phyloP scores from a whole-genome alignment of 2,329 filamentous ascomycete species.

The Podosphaera fusca region DNA sequence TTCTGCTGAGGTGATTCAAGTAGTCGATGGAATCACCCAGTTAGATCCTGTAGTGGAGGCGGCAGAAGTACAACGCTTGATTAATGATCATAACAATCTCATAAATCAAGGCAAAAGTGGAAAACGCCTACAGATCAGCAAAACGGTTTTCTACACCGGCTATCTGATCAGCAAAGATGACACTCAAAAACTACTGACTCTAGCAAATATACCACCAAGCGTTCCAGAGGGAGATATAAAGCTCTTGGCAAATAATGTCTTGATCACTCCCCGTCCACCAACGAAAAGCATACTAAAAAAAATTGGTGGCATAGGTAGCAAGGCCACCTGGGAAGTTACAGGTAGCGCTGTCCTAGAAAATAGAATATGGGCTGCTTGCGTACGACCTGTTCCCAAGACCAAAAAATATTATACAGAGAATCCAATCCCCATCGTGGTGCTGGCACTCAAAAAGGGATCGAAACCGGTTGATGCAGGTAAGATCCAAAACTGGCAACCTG shows the following conservation, averaged over 20 bases:
- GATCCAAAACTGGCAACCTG: slow-evolving; percentile 65
- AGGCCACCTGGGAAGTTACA: slow-evolving; percentile 63
- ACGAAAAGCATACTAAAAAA: slow-evolving; percentile 52
- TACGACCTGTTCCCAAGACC: slow-evolving; percentile 46
- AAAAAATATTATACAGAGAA: slow-evolving; percentile 61
- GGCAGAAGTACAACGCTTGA: slow-evolving; percentile 66
- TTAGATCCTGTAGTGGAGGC: slow-evolving; percentile 62
- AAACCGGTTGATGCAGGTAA: slow-evolving; percentile 58
- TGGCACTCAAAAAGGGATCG: slow-evolving; percentile 54
- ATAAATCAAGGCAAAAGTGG: slow-evolving; percentile 20
- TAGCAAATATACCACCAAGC: slow-evolving; percentile 40
- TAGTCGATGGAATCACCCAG: slow-evolving; percentile 49
- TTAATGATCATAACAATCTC: slow-evolving; percentile 61
- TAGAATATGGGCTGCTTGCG: slow-evolving; percentile 65
- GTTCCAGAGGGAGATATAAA: slow-evolving; percentile 50
- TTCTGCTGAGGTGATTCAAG: slow-evolving; percentile 60
- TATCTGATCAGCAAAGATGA: slow-evolving; percentile 61
- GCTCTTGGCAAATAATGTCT: slow-evolving; percentile 67
- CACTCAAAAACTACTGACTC: slow-evolving; percentile 44
- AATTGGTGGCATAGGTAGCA: slow-evolving; percentile 68
- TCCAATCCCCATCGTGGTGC: slow-evolving; percentile 52
- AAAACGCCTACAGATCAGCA: slow-evolving; percentile 45
- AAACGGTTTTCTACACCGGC: slow-evolving; percentile 75
- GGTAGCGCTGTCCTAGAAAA: slow-evolving; percentile 54
- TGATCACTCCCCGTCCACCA: slow-evolving; percentile 64